Evolutionary conservation across 768 basidiomycete species (phyloP), one percentile per base, ranked within the genome.

Genomic region (Lyophyllum shimeji): DNA sequence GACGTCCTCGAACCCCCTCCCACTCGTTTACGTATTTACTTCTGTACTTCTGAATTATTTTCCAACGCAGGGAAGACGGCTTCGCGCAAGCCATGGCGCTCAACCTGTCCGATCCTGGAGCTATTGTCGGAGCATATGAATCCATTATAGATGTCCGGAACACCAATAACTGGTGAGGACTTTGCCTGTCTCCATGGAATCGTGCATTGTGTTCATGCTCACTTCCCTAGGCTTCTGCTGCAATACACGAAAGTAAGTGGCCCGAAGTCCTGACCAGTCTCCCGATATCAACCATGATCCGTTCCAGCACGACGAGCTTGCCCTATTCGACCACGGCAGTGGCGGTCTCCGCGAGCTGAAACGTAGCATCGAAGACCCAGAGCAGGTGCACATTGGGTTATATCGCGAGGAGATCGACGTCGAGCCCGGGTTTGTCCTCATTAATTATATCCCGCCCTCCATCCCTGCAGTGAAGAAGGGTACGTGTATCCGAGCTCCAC

Each of bases 341-440:
- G 69, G 74, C 12, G 79, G 78, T 13, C 69, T 82, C 21, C 68
- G 73, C 33, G 78, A 81, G 52, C 63, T 82, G 53, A 81, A 82
- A 59, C 72, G 69, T 45, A 75, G 68, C 53, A 67, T 81, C 13
- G 66, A 71, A 42, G 73, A 78, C 53, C 53, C 65, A 31, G 61
- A 70, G 8, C 65, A 73, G 45, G 71, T 78, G 11, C 78, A 73
- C 40, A 70, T 82, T 58, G 80, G 69, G 3, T 78, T 82, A 56
- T 78, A 76, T 64, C 75, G 76, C 24, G 74, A 79, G 61, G 73
- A 76, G 57, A 56, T 64, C 23, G 70, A 71, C 21, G 60, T 56
- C 18, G 67, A 71, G 48, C 71, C 75, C 24, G 74, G 73, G 11
- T 79, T 71, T 59, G 66, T 74, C 42, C 59, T 81, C 20, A 71